Evolutionary conservation across 345 rosid species (phyloP).

Genomic region (Dovyalis caffra): DNA sequence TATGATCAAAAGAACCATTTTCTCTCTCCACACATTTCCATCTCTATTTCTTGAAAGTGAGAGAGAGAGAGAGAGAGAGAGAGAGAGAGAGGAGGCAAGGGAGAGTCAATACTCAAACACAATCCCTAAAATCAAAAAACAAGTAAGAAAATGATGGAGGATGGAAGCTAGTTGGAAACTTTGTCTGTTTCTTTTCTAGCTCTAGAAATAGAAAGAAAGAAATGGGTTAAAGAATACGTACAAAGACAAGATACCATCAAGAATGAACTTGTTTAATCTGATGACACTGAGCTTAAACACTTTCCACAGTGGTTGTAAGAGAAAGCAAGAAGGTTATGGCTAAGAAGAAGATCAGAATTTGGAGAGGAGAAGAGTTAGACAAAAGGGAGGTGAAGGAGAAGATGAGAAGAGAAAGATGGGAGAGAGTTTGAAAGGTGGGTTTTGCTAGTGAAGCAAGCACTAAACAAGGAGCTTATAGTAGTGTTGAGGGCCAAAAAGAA

Average conservation of each 20-base stretch:
- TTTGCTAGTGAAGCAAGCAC: constrained; percentile 45
- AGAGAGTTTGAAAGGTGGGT: constrained; percentile 37
- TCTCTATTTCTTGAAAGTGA: constrained; percentile 2
- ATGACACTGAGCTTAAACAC: not conserved
- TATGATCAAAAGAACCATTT: constrained; percentile 5
- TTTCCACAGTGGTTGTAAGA: not conserved
- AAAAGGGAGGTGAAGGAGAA: constrained; percentile 19
- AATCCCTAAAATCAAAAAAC: not conserved
- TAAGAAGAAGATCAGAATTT: constrained; percentile 4
- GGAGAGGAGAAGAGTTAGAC: not conserved
- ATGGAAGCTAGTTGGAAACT: not conserved
- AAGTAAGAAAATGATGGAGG: constrained; percentile 18
- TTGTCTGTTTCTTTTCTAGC: too few species aligned
- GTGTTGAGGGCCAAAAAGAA: constrained; percentile 31
- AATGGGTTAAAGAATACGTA: not conserved
- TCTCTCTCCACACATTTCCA: constrained; percentile 19
- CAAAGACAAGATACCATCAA: constrained; percentile 10
- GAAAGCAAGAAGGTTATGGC: not conserved
- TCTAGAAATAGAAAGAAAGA: not conserved
- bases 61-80: constrained; percentile 9
- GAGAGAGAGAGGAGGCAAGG: too few species aligned
- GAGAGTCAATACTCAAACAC: not conserved
- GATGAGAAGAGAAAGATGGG: constrained; percentile 11
- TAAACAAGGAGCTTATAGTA: constrained; percentile 52
- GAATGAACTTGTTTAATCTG: not conserved